Percentiles rank a stretch among this genome's conserved stretches.
Conservation (phyloP, 805 yeast genomes). For the Ogataea thermomethanolica region DNA sequence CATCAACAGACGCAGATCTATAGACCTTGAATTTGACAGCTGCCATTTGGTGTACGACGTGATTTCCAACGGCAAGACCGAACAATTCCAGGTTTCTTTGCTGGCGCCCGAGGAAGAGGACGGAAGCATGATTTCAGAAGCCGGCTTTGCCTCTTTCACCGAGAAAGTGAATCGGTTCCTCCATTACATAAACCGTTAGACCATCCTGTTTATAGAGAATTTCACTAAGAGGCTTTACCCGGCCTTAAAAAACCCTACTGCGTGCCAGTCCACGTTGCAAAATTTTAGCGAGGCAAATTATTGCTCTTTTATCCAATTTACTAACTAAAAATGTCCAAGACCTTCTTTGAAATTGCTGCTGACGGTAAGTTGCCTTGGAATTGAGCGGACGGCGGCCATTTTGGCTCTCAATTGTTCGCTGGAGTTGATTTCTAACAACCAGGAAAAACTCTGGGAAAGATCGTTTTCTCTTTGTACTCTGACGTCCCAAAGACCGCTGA, state of each 20-base stretch:
- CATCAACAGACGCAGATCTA: constrained; percentile 24
- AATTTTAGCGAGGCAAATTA: constrained; percentile 8
- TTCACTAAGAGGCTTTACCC: constrained; percentile 4
- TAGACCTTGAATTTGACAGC: constrained; percentile 29
- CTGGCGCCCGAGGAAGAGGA: constrained; percentile 15
- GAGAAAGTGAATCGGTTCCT: constrained; percentile 11
- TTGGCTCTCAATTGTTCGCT: neutral
- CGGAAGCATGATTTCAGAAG: constrained; percentile 4
- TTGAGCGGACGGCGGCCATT: constrained; percentile 1
- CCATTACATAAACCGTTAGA: constrained; percentile 8
- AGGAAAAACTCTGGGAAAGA: constrained; percentile 44
- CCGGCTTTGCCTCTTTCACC: constrained; percentile 11
- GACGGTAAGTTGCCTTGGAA: constrained; percentile 26
- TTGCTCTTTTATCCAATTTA: constrained; percentile 4
- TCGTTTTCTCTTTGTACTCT: constrained; percentile 84
- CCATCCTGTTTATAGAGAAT: neutral
- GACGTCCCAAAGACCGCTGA: constrained; percentile 85
- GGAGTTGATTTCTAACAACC: neutral
- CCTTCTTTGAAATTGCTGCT: constrained; percentile 42
- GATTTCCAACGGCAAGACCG: constrained; percentile 25
- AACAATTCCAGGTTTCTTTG: constrained; percentile 25
- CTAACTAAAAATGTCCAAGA: constrained; percentile 24
- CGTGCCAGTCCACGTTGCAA: constrained; percentile 6
- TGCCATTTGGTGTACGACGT: constrained; percentile 27
- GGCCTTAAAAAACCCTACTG: neutral